Percentiles rank a stretch among this genome's conserved stretches.
phyloP scores from a whole-genome alignment of 306 rosid genomes.

The Cucumis cinereus region DNA sequence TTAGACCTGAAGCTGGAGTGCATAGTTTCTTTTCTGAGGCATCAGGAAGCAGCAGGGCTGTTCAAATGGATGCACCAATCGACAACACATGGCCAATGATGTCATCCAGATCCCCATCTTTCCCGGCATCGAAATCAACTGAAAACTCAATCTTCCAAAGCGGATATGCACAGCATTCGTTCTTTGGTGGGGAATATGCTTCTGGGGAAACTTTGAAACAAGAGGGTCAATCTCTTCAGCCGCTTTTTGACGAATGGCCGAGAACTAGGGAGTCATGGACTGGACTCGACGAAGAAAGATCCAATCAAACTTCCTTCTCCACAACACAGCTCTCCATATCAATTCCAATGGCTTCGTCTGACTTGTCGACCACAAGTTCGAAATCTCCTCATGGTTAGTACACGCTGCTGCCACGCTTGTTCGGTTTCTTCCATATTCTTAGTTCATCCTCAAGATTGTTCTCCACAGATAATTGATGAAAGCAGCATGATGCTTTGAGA shows the following conservation, averaged over 20 bases:
- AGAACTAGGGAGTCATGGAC: conserved; percentile 35
- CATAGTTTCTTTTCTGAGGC: conserved; percentile 31
- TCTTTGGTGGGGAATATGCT: conserved; percentile 16
- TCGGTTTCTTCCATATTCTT: background rate
- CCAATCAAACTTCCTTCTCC: conserved; percentile 35
- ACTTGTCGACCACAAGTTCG: conserved; percentile 25
- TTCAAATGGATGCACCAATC: conserved; percentile 19
- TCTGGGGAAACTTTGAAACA: conserved; percentile 21
- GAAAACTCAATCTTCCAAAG: conserved; percentile 17
- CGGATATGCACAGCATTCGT: conserved; percentile 18
- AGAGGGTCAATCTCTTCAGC: conserved; percentile 36
- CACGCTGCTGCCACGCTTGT: background rate
- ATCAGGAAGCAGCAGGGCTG: conserved; percentile 26
- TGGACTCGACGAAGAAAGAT: conserved; percentile 31
- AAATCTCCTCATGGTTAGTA: conserved; percentile 30
- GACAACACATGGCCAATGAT: conserved; percentile 28
- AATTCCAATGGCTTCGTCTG: conserved; percentile 29
- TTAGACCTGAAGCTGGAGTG: conserved; percentile 28
- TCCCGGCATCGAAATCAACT: conserved; percentile 16
- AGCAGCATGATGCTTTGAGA: conserved; percentile 10
- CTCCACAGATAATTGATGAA: conserved; percentile 17
- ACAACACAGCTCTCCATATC: conserved; percentile 41
- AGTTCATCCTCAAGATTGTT: background rate
- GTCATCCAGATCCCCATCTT: conserved; percentile 19
- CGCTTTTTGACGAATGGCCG: conserved; percentile 39